phyloP scores from a whole-genome alignment of 352 stramenopile genomes.

The Phytophthora europaea region DNA sequence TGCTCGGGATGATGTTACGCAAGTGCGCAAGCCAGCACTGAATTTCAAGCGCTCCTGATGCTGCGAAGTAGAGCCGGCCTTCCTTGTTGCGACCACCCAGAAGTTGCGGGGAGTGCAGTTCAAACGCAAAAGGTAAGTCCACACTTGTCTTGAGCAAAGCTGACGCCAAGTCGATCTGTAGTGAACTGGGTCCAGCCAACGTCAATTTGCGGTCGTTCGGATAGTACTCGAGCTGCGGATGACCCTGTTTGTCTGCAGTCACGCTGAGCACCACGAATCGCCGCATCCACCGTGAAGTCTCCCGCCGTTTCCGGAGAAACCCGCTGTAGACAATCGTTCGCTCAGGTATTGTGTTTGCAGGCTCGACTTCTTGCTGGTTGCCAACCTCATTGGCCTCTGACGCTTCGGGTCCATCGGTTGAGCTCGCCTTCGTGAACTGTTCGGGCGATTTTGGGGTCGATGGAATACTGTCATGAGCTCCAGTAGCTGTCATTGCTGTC shows the following conservation, averaged over 20 bases:
- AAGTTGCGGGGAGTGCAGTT: constrained; percentile 92
- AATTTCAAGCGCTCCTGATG: constrained; percentile 87
- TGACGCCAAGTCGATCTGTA: constrained; percentile 67
- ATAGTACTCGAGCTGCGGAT: constrained; percentile 76
- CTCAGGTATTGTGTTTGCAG: not conserved
- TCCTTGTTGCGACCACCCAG: constrained; percentile 87
- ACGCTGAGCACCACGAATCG: constrained; percentile 78
- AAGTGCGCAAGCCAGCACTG: constrained; percentile 92
- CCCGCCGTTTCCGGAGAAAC: constrained; percentile 79
- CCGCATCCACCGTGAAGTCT: constrained; percentile 85
- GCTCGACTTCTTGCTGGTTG: constrained; percentile 20
- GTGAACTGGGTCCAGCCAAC: constrained; percentile 48
- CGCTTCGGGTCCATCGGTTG: constrained; percentile 21
- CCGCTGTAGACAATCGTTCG: constrained; percentile 54
- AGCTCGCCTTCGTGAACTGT: constrained; percentile 1
- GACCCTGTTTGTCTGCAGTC: constrained; percentile 32
- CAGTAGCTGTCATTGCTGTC: constrained; percentile 1
- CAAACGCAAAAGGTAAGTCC: constrained; percentile 86
- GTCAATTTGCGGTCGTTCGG: constrained; percentile 62
- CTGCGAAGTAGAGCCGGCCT: constrained; percentile 89
- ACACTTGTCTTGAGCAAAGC: constrained; percentile 86
- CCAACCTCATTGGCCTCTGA: constrained; percentile 2
- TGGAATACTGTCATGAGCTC: not conserved
- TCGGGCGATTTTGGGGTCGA: not conserved
- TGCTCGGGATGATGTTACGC: constrained; percentile 77